phyloP scores from a whole-genome alignment of 75 land plant species.

The Sequoiadendron giganteum region DNA sequence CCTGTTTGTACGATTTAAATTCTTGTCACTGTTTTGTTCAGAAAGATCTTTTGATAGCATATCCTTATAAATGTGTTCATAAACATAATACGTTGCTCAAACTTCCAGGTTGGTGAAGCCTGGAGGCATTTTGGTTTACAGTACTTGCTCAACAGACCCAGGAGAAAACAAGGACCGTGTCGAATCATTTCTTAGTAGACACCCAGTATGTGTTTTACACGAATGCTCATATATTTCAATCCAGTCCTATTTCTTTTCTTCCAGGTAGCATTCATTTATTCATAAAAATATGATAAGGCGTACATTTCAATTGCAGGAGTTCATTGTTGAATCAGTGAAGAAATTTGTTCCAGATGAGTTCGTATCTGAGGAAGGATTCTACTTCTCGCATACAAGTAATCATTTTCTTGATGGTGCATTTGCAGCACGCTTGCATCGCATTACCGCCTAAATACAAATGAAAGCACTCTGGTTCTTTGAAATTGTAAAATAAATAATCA shows the following conservation, averaged over 20 bases:
- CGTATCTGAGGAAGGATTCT: slow-evolving; percentile 72
- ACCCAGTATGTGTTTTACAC: slow-evolving; percentile 45
- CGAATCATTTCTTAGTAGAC: slow-evolving; percentile 62
- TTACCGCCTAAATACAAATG: neutral
- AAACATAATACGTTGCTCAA: neutral
- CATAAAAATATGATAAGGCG: neutral
- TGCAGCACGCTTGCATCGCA: slow-evolving; percentile 74
- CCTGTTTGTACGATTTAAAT: slow-evolving; percentile 49
- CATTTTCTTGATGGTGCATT: slow-evolving; percentile 86
- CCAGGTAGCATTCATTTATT: neutral
- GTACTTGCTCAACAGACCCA: slow-evolving; percentile 92
- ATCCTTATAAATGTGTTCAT: neutral
- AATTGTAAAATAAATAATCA: neutral
- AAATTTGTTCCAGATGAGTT: slow-evolving; percentile 58
- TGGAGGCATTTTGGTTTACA: slow-evolving; percentile 85
- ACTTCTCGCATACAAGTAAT: slow-evolving; percentile 56
- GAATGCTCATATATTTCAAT: neutral
- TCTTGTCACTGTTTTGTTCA: neutral
- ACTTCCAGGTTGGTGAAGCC: slow-evolving; percentile 78
- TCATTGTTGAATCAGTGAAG: slow-evolving; percentile 54
- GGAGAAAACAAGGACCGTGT: slow-evolving; percentile 82
- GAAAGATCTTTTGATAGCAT: slow-evolving; percentile 9
- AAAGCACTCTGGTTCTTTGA: neutral
- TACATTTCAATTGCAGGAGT: slow-evolving; percentile 56
- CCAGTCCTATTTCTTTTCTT: neutral